Evolutionary conservation across 352 stramenopile genomes (phyloP), one percentile per base, ranked within the genome.

Genomic region (Blastocystis sp.): DNA sequence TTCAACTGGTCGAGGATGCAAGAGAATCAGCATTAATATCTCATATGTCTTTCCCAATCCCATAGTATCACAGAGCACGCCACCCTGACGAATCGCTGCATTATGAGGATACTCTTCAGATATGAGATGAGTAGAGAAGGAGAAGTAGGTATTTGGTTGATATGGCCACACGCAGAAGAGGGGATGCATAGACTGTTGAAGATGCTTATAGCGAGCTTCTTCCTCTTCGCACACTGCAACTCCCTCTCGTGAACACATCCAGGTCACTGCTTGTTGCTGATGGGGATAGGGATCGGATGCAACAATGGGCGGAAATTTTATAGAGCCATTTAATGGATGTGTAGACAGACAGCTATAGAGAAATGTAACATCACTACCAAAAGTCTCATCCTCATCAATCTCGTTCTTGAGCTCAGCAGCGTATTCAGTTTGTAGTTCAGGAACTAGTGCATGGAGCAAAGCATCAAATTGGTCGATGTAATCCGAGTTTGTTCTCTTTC

Each of bases 1-100:
- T n/a, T 33, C 27, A 7, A 33, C 3, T 62, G 56, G 56, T 13
- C 73, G 44, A 13, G 73, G 73, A 42, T 84, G 73, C 5, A 84
- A 7, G 3, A 68, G n/a, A 53, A 66, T 84, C 56, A 84, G 24
- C 73, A 44, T n/a, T n/a, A 84, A 35, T 37, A 84, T 33, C 51
- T 84, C 73, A 37, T 56, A 84, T 0, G 73, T 84, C 73, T 84
- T 84, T 13, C 73, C 73, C 22, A 84, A 19, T 9, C 73, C 73
- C 73, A 84, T 84, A 5, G 54, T 84, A 44, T 84, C 73, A 42
- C 73, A 84, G 0, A 84, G n/a, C n/a, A 84, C 73, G 6, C 73
- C 73, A 17, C 73, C 73, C 7, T 66, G 24, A 17, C 73, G 73
- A 62, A 27, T 22, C 4, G 51, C 19, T 24, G 6, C n/a, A 27